Conservation (phyloP, 2,329 filamentous ascomycete genomes). For the Penicillium decumbens region DNA sequence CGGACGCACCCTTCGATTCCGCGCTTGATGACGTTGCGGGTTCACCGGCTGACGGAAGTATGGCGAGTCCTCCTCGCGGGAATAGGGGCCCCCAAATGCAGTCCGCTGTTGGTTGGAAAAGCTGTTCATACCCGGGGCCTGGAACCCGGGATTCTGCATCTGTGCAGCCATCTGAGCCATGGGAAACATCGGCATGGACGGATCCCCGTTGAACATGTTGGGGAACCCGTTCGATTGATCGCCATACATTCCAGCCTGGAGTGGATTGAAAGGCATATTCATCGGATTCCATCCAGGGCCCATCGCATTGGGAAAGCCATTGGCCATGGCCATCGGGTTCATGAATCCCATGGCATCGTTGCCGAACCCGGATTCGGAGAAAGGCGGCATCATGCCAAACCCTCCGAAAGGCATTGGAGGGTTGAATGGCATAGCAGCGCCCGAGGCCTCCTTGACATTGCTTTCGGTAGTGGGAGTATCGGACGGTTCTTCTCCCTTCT, state of each 20-base stretch:
- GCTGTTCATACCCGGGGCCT: constrained; percentile 34
- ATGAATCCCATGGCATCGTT: constrained; percentile 33
- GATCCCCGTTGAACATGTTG: constrained; percentile 36
- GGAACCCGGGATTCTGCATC: constrained; percentile 31
- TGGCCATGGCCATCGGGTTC: constrained; percentile 40
- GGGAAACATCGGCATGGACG: constrained; percentile 37
- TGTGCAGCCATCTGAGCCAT: constrained; percentile 29
- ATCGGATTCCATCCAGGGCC: constrained; percentile 43
- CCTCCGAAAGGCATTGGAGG: constrained; percentile 36
- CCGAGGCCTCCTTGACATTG: constrained; percentile 13
- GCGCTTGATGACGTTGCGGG: constrained; percentile 80
- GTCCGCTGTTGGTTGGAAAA: constrained; percentile 59
- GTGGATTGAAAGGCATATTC: constrained; percentile 41
- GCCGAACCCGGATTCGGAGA: constrained; percentile 33
- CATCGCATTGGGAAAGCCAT: constrained; percentile 32
- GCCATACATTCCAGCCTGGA: constrained; percentile 35
- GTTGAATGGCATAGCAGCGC: constrained; percentile 27
- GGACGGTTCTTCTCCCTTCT: constrained; percentile 36
- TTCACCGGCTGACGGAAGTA: constrained; percentile 97
- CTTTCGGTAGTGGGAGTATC: constrained; percentile 12
- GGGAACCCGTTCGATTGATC: constrained; percentile 32
- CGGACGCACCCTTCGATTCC: constrained; percentile 71
- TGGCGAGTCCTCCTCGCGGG: constrained; percentile 73
- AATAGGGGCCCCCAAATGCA: constrained; percentile 50
- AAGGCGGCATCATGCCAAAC: constrained; percentile 33